Base-by-base conservation (phyloP, 2,329 filamentous ascomycete genomes). In the Cadophora malorum region DNA sequence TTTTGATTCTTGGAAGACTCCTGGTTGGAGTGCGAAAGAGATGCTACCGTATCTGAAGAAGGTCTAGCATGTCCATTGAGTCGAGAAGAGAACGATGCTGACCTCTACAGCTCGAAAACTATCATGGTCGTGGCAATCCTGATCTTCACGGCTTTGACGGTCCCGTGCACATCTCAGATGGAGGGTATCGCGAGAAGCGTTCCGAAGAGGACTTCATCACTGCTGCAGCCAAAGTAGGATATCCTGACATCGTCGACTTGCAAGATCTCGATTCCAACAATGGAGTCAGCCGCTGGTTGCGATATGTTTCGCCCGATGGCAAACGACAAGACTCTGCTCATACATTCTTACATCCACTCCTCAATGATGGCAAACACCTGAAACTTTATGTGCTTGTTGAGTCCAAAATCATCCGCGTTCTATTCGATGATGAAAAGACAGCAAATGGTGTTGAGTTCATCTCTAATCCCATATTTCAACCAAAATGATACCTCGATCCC, bases 341-440 rank as follows among this genome's bases (percentile, higher is more conserved):
- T 56, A 73, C 77, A 19, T 88, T 86, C 68, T 69, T 87, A 3
- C 84, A 86, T 67, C 83, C 83, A 0, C 79, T 80, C 59, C 75
- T 86, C 0, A 76, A 82, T 35, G 78, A 79, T 67, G 80, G 80
- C 0, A 77, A 81, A 0, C 80, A 86, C 58, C 81, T 83, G 0
- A 88, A 88, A 61, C 81, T 90, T 2, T 84, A 89, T 66, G 80
- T 90, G 1, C 79, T 90, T 0, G 80, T 83, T 0, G 81, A 88
- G 71, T 81, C 83, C 3, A 83, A 83, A 59, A 86, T 90, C 0
- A 77, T 82, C 1, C 82, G 82, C 3, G 80, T 89, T 0, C 61
- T 88, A 3, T 85, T 88, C 55, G 80, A 60, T 31, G 31, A 45
- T 9, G 14, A 55, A 19, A 64, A 41, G 49, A 55, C 4, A 8